Base-by-base conservation (phyloP, 345 rosid genomes). In the Aquilaria sinensis region DNA sequence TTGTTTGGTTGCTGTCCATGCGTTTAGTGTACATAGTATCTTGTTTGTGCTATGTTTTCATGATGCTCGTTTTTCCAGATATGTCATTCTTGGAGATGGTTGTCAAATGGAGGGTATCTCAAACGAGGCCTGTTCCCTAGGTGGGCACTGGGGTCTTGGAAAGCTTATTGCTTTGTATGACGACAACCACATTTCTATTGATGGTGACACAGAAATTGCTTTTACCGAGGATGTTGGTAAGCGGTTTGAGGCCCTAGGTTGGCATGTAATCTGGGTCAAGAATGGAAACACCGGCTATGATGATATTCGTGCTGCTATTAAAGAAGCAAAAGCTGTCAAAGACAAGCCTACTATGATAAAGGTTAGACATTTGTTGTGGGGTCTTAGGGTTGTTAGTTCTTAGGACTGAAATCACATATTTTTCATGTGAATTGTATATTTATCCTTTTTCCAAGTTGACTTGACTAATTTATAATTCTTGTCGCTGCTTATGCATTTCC, bases 251-350 rank as follows among this genome's bases (percentile, higher is more conserved):
- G 97, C 80, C 53, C 99, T 91, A 63, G 99, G 99, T 37, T 95
- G 99, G 99, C 98, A 95, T 65, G 98, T 95, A 51, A 91, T 95
- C 69, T 89, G 96, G 99, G 99, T 95, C 75, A 91, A 95, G 90
- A 91, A 91, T 67, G 99, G 99, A 66, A 91, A 95, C 87, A 91
- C 81, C 57, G 97, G 99, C 52, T 95, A 91, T 67, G 93, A 84
- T 71, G 93, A 83, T 13, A 81, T 86, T 34, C 82, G 89, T 37
- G 87, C 89, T 67, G 93, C 93, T 66, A 84, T 86, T 41, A 78
- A 84, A 77, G 89, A 86, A 70, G 93, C 93, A 41, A 83, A 86
- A 80, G 78, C 87, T 57, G 93, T 86, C 30, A 86, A 49, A 62
- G 93, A 86, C 74, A 86, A 80, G 60, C 93, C 93, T 65, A 85